Conservation (phyloP, 2,329 filamentous ascomycete species). For the Hypocreales sp. region DNA sequence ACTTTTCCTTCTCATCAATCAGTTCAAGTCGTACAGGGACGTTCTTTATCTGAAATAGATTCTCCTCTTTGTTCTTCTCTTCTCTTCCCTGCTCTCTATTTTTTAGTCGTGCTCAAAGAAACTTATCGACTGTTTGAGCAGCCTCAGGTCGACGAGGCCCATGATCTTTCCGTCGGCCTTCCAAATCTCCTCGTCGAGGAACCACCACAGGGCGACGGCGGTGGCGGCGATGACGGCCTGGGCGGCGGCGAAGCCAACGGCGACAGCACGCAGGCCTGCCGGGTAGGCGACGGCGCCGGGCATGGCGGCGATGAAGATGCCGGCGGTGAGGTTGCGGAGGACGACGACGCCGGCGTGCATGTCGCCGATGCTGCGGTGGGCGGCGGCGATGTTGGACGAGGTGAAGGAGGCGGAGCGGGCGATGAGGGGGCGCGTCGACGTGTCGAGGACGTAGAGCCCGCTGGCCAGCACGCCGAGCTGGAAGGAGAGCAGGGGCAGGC, state of each 20-base stretch:
- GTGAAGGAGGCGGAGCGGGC: conserved; percentile 33
- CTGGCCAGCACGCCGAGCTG: conserved; percentile 31
- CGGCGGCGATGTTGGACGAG: conserved; percentile 26
- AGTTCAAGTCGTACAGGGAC: too few species aligned
- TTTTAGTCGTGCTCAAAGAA: conserved; percentile 27
- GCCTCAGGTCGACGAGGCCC: conserved; percentile 28
- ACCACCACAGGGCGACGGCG: conserved; percentile 22
- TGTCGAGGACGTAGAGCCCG: conserved; percentile 23
- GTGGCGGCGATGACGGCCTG: conserved; percentile 22
- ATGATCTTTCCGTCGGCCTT: conserved; percentile 29
- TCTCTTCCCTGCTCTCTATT: not conserved
- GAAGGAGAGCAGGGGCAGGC: conserved; percentile 26
- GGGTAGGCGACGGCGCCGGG: conserved; percentile 19
- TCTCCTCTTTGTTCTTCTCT: not conserved
- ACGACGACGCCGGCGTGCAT: conserved; percentile 28
- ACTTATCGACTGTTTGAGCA: conserved; percentile 25
- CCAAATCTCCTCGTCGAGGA: conserved; percentile 24
- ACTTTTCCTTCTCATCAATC: too few species aligned
- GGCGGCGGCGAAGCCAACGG: conserved; percentile 24
- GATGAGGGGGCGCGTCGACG: conserved; percentile 24
- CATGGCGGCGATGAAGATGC: conserved; percentile 25
- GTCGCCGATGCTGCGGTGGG: conserved; percentile 29
- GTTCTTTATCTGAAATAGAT: too few species aligned
- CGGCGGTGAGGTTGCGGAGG: conserved; percentile 24
- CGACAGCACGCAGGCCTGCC: conserved; percentile 19